Evolutionary conservation across 2,329 filamentous ascomycete genomes (phyloP).

Genomic region (Aureobasidium sp.): DNA sequence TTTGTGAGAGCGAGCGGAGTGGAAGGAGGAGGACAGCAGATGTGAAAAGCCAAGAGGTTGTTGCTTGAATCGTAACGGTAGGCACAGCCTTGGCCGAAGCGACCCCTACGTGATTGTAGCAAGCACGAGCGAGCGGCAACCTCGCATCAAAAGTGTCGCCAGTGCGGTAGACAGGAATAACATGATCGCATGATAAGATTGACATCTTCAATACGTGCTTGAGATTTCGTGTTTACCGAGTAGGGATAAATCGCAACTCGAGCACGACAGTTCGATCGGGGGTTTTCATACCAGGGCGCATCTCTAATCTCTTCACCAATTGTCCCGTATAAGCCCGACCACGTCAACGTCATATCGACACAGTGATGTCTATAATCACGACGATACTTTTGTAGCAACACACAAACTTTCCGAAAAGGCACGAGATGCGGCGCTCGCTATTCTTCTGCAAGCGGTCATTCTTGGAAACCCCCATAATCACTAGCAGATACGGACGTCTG

Average conservation of each 20-base stretch:
- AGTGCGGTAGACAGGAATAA: background rate
- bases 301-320: background rate
- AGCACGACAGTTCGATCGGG: background rate
- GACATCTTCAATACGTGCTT: background rate
- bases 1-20: background rate
- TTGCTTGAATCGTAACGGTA: background rate
- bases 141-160: background rate
- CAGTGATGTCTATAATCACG: background rate
- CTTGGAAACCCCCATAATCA: background rate
- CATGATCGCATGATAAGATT: background rate
- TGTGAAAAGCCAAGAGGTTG: background rate
- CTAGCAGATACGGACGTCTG: background rate
- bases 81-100: background rate
- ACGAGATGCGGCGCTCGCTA: background rate
- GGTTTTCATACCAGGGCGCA: conserved; percentile 1
- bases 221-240: background rate
- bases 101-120: background rate
- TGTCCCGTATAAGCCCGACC: background rate
- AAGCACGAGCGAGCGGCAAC: background rate
- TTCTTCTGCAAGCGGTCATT: background rate
- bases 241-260: background rate
- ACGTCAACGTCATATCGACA: conserved; percentile 1
- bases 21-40: background rate
- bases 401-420: background rate
- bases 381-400: background rate